Conservation (phyloP, 495 filamentous ascomycete genomes). For the Talaromyces adpressus region DNA sequence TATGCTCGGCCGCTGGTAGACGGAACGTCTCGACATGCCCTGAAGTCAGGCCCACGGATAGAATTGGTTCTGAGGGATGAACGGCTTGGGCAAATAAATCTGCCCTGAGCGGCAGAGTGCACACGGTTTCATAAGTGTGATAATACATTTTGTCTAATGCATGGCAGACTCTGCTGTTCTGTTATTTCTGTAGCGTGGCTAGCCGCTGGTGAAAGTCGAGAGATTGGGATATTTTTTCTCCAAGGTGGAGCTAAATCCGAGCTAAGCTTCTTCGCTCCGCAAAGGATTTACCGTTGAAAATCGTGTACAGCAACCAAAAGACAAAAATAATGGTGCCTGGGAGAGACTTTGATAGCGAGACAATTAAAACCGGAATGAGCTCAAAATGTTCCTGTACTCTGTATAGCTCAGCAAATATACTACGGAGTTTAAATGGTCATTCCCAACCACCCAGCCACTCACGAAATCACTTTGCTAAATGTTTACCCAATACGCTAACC, state of each 20-base stretch:
- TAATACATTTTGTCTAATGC: background rate
- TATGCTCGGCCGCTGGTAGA: conserved; percentile 51
- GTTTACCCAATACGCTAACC: background rate
- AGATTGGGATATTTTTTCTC: background rate
- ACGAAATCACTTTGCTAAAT: no score
- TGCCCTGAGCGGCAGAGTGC: conserved; percentile 76
- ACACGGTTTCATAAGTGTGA: conserved; percentile 74
- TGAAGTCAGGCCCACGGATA: conserved; percentile 75
- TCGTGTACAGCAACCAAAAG: background rate
- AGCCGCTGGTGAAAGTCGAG: background rate
- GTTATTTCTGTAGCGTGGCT: background rate
- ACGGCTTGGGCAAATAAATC: conserved; percentile 87
- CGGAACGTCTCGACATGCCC: conserved; percentile 86
- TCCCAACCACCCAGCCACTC: background rate
- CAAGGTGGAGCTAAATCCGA: background rate
- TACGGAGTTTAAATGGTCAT: no score
- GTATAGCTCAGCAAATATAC: background rate
- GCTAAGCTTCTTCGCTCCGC: background rate
- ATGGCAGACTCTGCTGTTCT: background rate
- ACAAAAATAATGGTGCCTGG: no score
- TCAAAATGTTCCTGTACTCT: background rate
- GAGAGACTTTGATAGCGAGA: background rate
- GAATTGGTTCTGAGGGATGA: conserved; percentile 73
- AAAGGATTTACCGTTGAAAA: background rate
- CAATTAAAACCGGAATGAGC: background rate